Evolutionary conservation across 1,284 basidiomycete species (phyloP), one percentile per base, ranked within the genome.

Genomic region (Boletellus sp.): DNA sequence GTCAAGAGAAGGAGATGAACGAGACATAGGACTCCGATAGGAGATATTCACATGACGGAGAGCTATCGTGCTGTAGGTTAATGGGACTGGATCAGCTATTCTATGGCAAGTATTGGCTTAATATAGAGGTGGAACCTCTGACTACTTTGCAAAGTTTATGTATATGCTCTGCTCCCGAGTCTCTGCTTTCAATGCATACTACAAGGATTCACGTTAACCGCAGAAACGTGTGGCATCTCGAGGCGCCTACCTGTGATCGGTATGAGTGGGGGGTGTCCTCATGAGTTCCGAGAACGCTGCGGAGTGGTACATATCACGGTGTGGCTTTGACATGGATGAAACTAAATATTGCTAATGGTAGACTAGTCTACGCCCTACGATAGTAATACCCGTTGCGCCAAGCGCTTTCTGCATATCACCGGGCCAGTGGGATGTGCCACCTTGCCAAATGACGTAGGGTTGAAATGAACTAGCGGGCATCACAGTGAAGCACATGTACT

Each of bases 1-100:
- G 71, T 36, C 74, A 77, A 54, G 75, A 78, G 53, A 72, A 71
- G 55, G 71, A 73, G 53, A 62, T 67, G 62, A 67, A 66, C 25
- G 67, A 59, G 51, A 65, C 50, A 10, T 60, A 60, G 25, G 25
- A 10, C n/a, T n/a, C n/a, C n/a, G n/a, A n/a, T n/a, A n/a, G 45
- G 39, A 21, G 25, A 19, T 16, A 16, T 35, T 4, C 19, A n/a
- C 14, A 9, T 23, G 43, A 21, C 22, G 39, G 34, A 43, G 22
- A n/a, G 27, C 40, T 33, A 23, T 38, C n/a, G 29, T 39, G 25
- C n/a, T 45, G 44, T 45, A 45, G 44, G 44, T 40, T 43, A 35
- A 32, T 37, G 26, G 22, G 52, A 47, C 22, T 17, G 47, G 40
- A 45, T 10, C 45, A 20, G 38, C 8, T 64, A 67, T 67, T 59